Evolutionary conservation across 164 flowering plant species (phyloP), one percentile per base, ranked within the genome.

Genomic region (Vitis labrusca): DNA sequence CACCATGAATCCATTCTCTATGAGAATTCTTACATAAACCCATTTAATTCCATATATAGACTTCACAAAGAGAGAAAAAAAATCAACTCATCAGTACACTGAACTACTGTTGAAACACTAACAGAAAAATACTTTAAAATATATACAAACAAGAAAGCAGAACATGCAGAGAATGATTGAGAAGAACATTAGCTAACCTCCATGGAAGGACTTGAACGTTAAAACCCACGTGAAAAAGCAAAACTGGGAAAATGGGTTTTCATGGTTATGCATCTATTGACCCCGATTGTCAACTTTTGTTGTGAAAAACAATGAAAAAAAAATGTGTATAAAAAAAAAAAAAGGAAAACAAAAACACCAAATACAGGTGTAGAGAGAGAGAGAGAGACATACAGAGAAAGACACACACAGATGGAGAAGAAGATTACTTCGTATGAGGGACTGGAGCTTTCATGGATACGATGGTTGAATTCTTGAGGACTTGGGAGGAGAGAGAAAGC

Each of bases 151-250:
- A 10, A 19, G 23, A 59, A 50, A 16, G 7, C 27, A 30, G 30
- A 68, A 60, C 71, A 68, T 68, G 71, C 64, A 68, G 4, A 50
- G 61, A 16, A 50, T 23, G 15, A n/a, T 49, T 14, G 57, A 59
- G 27, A 49, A 51, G 44, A 15, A 32, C 51, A 19, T n/a, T 12
- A 30, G 32, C 64, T 68, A 59, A 60, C 71, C 64, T 68, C 58
- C 65, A 73, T 70, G 58, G 64, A 70, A 70, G 77, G 71, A 65
- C 72, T 69, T 66, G 57, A 74, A 63, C 79, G 78, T 73, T 55
- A 56, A 70, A 73, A 57, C 70, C 74, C 69, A 70, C 74, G 77
- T 73, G 69, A 62, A 63, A 71, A 37, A 27, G 30, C 44, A 47
- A 55, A 8, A 13, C 65, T 73, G 68, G 19, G 29, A 49, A 70